These are phyloP conservation scores for Sungouiozyma intestinalis DNA, from an alignment of 805 yeast genomes.

Conservation along the genomic window DNA sequence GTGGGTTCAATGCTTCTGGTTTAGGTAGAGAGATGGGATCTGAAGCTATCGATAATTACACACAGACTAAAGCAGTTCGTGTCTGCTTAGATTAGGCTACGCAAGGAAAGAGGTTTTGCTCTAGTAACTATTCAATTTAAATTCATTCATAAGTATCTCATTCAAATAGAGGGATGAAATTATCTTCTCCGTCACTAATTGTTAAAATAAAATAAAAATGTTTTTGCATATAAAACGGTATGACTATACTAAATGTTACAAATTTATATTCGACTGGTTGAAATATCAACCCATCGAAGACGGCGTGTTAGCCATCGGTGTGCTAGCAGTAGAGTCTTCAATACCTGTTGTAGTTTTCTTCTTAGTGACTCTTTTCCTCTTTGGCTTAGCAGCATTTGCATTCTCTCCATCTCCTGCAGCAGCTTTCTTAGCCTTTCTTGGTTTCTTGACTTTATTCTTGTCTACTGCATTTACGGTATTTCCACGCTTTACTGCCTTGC, in stretches of 20 bases:
- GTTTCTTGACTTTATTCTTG: conserved; percentile 23
- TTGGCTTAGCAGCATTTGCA: conserved; percentile 9
- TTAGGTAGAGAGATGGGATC: conserved; percentile 85
- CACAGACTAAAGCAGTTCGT: conserved; percentile 69
- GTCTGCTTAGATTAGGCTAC: not conserved
- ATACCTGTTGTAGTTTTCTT: conserved; percentile 9
- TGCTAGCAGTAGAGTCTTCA: not conserved
- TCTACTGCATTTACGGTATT: conserved; percentile 5
- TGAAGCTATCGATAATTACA: conserved; percentile 73
- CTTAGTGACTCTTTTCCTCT: conserved; percentile 22
- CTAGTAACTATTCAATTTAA: not conserved
- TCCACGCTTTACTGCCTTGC: conserved; percentile 1
- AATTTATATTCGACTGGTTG: too few species aligned
- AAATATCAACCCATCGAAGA: not conserved
- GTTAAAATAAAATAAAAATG: too few species aligned
- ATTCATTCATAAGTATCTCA: too few species aligned
- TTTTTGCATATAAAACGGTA: too few species aligned
- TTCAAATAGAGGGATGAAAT: too few species aligned
- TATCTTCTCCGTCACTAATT: too few species aligned
- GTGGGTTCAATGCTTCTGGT: conserved; percentile 84
- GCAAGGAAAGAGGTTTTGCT: not conserved
- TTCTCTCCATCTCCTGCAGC: conserved; percentile 6
- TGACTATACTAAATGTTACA: too few species aligned
- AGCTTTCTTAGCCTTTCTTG: conserved; percentile 23
- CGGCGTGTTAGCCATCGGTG: not conserved